Conservation (phyloP, 805 yeast genomes). For the Wickerhamomyces xylosicus region DNA sequence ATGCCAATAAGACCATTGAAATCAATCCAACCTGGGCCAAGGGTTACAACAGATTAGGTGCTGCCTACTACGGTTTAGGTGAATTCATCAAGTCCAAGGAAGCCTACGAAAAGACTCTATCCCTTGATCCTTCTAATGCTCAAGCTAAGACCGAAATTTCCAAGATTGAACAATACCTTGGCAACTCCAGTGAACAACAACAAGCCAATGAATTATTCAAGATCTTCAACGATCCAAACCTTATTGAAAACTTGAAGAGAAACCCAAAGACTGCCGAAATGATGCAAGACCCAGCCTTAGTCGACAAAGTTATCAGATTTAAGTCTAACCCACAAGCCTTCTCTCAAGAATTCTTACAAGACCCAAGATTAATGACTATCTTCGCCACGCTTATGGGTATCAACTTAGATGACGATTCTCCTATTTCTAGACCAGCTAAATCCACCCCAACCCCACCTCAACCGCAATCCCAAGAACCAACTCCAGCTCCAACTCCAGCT, state of each 20-base stretch:
- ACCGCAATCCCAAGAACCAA: constrained; percentile 12
- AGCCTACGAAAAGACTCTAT: constrained; percentile 69
- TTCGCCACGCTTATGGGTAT: constrained; percentile 82
- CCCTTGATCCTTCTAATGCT: constrained; percentile 69
- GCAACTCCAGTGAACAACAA: constrained; percentile 30
- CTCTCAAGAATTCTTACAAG: constrained; percentile 60
- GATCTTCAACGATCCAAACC: constrained; percentile 71
- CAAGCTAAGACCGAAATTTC: constrained; percentile 42
- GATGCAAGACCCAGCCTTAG: constrained; percentile 81
- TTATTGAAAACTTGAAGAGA: constrained; percentile 60
- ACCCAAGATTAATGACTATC: constrained; percentile 81
- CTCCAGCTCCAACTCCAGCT: constrained; percentile 17
- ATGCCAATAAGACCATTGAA: constrained; percentile 75
- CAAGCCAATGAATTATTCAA: constrained; percentile 68
- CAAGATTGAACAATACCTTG: constrained; percentile 6
- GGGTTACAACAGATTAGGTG: constrained; percentile 88
- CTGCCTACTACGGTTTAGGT: constrained; percentile 85
- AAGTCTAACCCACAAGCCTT: constrained; percentile 68
- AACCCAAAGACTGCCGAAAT: constrained; percentile 84
- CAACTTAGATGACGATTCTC: constrained; percentile 37
- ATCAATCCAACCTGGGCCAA: constrained; percentile 89
- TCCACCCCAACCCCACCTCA: constrained; percentile 16
- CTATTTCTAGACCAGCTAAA: constrained; percentile 9
- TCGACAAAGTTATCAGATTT: constrained; percentile 52
- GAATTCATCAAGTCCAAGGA: constrained; percentile 64